phyloP scores from a whole-genome alignment of 108 stramenopile species.

The Bacterosira constricta region DNA sequence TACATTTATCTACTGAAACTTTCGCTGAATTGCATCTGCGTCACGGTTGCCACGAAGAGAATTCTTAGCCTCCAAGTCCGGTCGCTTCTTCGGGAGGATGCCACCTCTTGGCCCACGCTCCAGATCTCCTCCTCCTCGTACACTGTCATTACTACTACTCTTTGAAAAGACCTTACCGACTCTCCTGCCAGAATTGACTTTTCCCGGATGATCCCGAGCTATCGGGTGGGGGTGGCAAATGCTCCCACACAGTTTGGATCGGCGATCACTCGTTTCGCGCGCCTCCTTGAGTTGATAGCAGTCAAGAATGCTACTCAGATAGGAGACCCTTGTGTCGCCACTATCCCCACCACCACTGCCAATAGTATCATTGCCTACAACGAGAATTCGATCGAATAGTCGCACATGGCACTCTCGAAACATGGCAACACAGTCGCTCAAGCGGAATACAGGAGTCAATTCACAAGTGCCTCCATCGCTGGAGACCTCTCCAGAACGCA shows the following conservation, averaged over 20 bases:
- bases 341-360: no score
- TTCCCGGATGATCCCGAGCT: slow-evolving; percentile 33
- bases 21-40: slow-evolving; percentile 27
- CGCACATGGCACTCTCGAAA: slow-evolving; percentile 42
- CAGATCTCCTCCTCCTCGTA: background rate
- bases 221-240: slow-evolving; percentile 3
- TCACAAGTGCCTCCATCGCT: slow-evolving; percentile 52
- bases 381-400: slow-evolving; percentile 22
- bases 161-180: slow-evolving; percentile 32
- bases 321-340: slow-evolving; percentile 40
- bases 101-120: slow-evolving; percentile 32
- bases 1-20: slow-evolving; percentile 40
- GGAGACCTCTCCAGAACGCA: slow-evolving; percentile 5
- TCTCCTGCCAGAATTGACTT: slow-evolving; percentile 16
- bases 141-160: background rate
- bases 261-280: slow-evolving; percentile 32
- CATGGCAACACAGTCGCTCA: slow-evolving; percentile 40
- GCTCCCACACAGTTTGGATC: slow-evolving; percentile 19
- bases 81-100: slow-evolving; percentile 17
- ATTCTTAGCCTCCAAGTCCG: slow-evolving; percentile 31
- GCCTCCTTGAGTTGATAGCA: slow-evolving; percentile 33
- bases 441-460: slow-evolving; percentile 38
- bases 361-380: background rate
- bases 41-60: slow-evolving; percentile 20
- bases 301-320: slow-evolving; percentile 46